Evolutionary conservation across 352 stramenopile species (phyloP), one percentile per base, ranked within the genome.

Genomic region (Phytophthora quininea): DNA sequence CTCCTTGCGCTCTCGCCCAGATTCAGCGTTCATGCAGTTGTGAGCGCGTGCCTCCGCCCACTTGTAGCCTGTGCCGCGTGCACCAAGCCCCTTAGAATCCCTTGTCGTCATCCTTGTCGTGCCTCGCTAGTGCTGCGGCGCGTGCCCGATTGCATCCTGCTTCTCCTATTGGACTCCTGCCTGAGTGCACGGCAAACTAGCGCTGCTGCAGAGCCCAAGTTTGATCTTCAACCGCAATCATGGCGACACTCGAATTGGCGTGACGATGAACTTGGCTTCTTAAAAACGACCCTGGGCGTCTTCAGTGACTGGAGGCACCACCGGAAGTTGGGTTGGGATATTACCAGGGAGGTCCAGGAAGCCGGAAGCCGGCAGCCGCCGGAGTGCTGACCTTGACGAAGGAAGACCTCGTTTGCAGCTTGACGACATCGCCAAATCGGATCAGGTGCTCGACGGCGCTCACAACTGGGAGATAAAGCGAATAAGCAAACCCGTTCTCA

Each of bases 181-280:
- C 19, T 27, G 15, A 19, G 43, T 15, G 24, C 43, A 29, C 15
- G 9, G 43, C 5, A 8, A 27, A 27, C 19, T 49, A 15, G 24
- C 43, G 43, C 43, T 49, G 43, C 43, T 27, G 15, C 43, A n/a
- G 9, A 11, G 43, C 43, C 43, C 43, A 49, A 49, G 43, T 15
- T 49, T 49, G 43, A 49, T 49, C 52, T 60, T 24, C 19, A 24
- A 24, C 19, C 19, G 19, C 19, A 24, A 24, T 24, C 19, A 24
- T 24, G 19, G 19, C 19, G 19, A 24, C 19, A 24, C 73, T 24
- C 69, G 73, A 29, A 79, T 82, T 3, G 79, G 64, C 10, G 77
- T 43, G 32, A 92, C 67, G 33, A 91, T 87, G 64, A 92, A 92
- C 69, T 91, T 77, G 50, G 80, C 82, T 29, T 92, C 58, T 10